These are phyloP conservation scores for Delitschia confertaspora DNA, from an alignment of 495 filamentous ascomycete genomes.

Conservation along the genomic window DNA sequence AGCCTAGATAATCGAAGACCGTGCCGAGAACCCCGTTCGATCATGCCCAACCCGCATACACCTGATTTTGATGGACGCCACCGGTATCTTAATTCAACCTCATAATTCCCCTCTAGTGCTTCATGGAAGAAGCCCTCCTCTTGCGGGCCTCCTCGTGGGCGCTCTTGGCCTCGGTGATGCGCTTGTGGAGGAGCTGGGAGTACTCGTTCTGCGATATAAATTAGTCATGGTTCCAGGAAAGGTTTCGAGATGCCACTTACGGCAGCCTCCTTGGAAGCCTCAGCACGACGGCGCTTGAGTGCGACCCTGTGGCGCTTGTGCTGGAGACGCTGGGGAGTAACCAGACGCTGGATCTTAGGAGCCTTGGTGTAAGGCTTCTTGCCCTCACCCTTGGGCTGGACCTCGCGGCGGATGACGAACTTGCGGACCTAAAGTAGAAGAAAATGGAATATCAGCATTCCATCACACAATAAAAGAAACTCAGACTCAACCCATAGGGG, in stretches of 20 bases:
- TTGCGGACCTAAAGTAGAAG: constrained; percentile 65
- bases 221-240: constrained; percentile 36
- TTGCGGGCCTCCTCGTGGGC: constrained; percentile 88
- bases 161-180: constrained; percentile 86
- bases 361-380: constrained; percentile 98
- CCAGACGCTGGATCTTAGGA: constrained; percentile 96
- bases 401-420: constrained; percentile 98
- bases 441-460: constrained; percentile 5
- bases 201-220: constrained; percentile 63
- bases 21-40: constrained; percentile 20
- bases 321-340: constrained; percentile 98
- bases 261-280: constrained; percentile 94
- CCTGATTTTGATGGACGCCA: constrained; percentile 21
- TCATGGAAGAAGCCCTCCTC: constrained; percentile 91
- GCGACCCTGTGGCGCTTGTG: constrained; percentile 97
- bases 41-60: constrained; percentile 6
- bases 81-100: constrained; percentile 3
- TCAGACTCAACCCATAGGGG: constrained; percentile 35
- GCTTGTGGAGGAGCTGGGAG: constrained; percentile 83
- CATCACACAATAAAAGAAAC: constrained; percentile 18
- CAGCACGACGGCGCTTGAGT: constrained; percentile 92
- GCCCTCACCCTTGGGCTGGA: constrained; percentile 85
- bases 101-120: constrained; percentile 53
- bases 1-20: constrained; percentile 14
- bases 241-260: constrained; percentile 51